Evolutionary conservation across 352 stramenopile genomes (phyloP), one percentile per base, ranked within the genome.

Genomic region (Blastocystis sp.): DNA sequence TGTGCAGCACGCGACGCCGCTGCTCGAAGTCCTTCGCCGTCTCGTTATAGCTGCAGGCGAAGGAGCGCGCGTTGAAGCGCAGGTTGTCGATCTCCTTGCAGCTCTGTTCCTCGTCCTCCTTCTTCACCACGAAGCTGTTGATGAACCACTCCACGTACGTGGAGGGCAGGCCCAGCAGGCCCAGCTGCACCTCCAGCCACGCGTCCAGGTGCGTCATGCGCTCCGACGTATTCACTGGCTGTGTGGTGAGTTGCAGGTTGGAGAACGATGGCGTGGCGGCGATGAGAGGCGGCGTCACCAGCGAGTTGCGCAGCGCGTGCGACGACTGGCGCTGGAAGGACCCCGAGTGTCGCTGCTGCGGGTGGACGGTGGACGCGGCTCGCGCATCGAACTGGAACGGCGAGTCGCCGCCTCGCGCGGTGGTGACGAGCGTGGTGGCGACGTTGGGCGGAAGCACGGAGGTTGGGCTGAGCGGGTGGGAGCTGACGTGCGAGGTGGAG

Each of bases 141-240:
- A 85, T 67, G n/a, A 51, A 50, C 74, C 74, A 85, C 51, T 85
- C 74, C 51, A 85, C 16, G 29, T 69, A 67, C 13, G 74, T 85
- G n/a, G 65, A 29, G 13, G 74, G 74, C 10, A 85, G 61, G 21
- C 74, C 74, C 2, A 85, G 24, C 13, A 85, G 33, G n/a, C 74
- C 60, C 35, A 85, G 51, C 74, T 85, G 74, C n/a, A 69, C 31
- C 26, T 85, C 50, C 74, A 85, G 51, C 74, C 45, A 69, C 2
- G 50, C 29, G 35, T 85, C 74, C 26, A 85, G 65, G 37, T 85
- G 55, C 21, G 74, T 59, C 13, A 45, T 26, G 2, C 21, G 29
- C 60, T 85, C 74, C 12, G 74, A 41, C 0, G 74, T 41, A 1
- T 13, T 13, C 16, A 33, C 24, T 13, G 50, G 24, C 55, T 85